These are phyloP conservation scores for Trichoderma koningiopsis DNA, from an alignment of 2,329 filamentous ascomycete species.

Conservation along the genomic window DNA sequence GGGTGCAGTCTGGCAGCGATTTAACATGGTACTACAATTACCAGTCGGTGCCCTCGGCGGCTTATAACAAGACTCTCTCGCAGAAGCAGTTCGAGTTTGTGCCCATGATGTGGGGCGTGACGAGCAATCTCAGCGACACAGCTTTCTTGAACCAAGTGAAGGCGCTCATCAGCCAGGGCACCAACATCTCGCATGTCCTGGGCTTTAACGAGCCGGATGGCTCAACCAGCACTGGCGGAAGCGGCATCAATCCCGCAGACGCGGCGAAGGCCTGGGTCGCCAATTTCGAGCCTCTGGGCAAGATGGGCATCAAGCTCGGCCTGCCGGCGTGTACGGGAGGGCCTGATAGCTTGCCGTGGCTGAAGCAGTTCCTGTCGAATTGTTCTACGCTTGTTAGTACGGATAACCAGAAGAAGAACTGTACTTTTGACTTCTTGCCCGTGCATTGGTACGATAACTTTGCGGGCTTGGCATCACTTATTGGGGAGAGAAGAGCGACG, in stretches of 20 bases:
- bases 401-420: constrained; percentile 47
- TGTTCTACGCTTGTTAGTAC: constrained; percentile 62
- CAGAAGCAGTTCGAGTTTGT: constrained; percentile 70
- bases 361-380: constrained; percentile 64
- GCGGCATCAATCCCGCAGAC: constrained; percentile 56
- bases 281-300: constrained; percentile 69
- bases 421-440: constrained; percentile 64
- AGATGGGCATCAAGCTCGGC: constrained; percentile 67
- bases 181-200: constrained; percentile 68
- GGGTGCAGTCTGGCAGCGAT: constrained; percentile 58
- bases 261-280: constrained; percentile 71
- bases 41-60: constrained; percentile 54
- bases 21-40: constrained; percentile 91
- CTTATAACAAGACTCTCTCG: constrained; percentile 47
- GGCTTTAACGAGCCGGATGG: constrained; percentile 80
- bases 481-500: constrained; percentile 53
- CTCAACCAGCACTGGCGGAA: constrained; percentile 58
- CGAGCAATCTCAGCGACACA: constrained; percentile 51
- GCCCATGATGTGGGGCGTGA: constrained; percentile 76
- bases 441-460: constrained; percentile 73
- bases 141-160: constrained; percentile 64
- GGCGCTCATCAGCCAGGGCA: constrained; percentile 51
- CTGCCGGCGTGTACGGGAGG: constrained; percentile 70
- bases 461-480: constrained; percentile 65
- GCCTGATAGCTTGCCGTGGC: constrained; percentile 63